Conservation (phyloP, 768 basidiomycete species). For the Chalciporus chontae region DNA sequence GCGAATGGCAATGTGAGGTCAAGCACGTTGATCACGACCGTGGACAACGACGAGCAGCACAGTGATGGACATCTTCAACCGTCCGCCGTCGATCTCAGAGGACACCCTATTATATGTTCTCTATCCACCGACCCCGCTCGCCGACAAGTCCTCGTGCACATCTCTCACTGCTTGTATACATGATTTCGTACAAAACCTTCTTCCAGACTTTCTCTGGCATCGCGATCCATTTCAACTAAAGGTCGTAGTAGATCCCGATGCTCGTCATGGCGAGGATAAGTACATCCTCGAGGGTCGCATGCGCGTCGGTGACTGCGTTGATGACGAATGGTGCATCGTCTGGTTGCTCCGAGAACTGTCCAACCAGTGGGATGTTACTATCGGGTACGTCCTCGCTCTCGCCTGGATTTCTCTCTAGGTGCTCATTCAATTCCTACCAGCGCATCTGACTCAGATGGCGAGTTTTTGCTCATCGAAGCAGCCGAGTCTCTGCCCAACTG, state of each 20-base stretch:
- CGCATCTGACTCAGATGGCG: conserved; percentile 87
- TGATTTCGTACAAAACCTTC: conserved; percentile 47
- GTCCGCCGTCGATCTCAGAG: conserved; percentile 75
- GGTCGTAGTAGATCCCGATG: conserved; percentile 47
- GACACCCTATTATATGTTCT: conserved; percentile 80
- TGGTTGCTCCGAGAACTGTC: conserved; percentile 84
- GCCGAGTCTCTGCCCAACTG: conserved; percentile 85
- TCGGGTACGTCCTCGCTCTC: conserved; percentile 55
- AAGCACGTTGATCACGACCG: neutral
- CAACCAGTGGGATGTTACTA: conserved; percentile 71
- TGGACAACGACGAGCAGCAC: neutral
- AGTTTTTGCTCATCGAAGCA: conserved; percentile 95
- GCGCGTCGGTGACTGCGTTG: conserved; percentile 94
- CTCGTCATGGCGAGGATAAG: conserved; percentile 24
- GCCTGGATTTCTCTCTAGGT: neutral
- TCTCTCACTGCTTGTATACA: conserved; percentile 68
- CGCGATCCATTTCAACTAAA: conserved; percentile 81
- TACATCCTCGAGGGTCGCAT: conserved; percentile 77
- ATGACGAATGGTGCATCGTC: conserved; percentile 96
- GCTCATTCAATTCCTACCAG: conserved; percentile 11
- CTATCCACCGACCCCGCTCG: conserved; percentile 51
- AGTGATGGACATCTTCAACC: conserved; percentile 69
- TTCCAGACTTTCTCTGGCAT: conserved; percentile 76
- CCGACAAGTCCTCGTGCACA: conserved; percentile 58
- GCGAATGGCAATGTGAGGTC: conserved; percentile 14